Conservation (phyloP, 768 basidiomycete genomes). For the Trametes cubensis region DNA sequence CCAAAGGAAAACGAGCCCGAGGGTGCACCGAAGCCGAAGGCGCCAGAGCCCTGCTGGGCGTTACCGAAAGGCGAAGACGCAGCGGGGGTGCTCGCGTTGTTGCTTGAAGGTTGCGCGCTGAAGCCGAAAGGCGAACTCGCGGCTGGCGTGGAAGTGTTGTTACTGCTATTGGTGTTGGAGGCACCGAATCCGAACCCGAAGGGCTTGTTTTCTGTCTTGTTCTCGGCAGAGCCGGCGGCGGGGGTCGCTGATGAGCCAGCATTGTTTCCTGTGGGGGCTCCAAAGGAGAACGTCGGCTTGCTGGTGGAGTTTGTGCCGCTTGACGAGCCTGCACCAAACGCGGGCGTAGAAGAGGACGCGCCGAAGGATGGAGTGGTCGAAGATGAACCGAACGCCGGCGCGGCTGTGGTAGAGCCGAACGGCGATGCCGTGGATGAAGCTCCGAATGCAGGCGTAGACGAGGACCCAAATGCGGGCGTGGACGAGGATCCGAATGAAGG, state of each 20-base stretch:
- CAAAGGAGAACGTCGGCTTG: slow-evolving; percentile 25
- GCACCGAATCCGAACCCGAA: slow-evolving; percentile 23
- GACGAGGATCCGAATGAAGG: neutral
- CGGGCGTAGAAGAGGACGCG: slow-evolving; percentile 17
- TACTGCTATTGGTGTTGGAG: neutral
- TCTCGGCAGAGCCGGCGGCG: neutral
- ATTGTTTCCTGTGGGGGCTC: neutral
- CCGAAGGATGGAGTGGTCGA: slow-evolving; percentile 28
- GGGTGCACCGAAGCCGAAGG: slow-evolving; percentile 20
- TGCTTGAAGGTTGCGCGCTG: slow-evolving; percentile 12
- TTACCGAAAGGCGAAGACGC: slow-evolving; percentile 19
- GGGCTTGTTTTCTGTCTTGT: slow-evolving; percentile 12
- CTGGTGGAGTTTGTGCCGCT: neutral
- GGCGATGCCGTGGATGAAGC: slow-evolving; percentile 1
- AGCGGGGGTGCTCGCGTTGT: slow-evolving; percentile 1
- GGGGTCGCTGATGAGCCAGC: neutral
- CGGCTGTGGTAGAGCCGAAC: slow-evolving; percentile 2
- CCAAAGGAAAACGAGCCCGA: slow-evolving; percentile 17
- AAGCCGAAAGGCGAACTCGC: slow-evolving; percentile 11
- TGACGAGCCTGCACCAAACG: slow-evolving; percentile 16
- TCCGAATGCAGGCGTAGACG: neutral
- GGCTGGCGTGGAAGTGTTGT: slow-evolving; percentile 9
- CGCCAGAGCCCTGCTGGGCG: neutral
- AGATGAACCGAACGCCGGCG: neutral
- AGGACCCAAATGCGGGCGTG: neutral